A percentile compares a stretch with the other conserved stretches of the same genome.
Conservation (phyloP, 176 grass and related monocot species). For the Carex myosuroides region DNA sequence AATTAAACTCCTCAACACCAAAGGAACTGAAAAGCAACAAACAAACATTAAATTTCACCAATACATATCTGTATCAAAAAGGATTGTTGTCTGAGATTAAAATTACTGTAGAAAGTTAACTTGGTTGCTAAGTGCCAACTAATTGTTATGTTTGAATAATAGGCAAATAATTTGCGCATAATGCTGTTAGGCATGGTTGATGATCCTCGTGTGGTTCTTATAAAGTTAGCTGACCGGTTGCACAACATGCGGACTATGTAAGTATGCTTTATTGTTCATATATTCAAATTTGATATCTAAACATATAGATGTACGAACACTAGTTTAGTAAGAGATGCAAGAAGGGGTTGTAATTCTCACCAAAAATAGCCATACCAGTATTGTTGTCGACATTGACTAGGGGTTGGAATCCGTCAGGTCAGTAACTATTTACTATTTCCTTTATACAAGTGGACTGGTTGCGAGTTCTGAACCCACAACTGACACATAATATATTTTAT, state of each 20-base stretch:
- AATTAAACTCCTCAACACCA: not conserved
- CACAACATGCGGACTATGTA: slow-evolving; percentile 99
- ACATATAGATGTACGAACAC: not conserved
- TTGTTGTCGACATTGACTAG: not conserved
- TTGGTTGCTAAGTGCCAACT: not conserved
- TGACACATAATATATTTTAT: not conserved
- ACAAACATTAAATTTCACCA: not conserved
- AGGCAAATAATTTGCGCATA: slow-evolving; percentile 94
- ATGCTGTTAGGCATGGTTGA: slow-evolving; percentile 99
- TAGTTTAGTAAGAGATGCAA: slow-evolving; percentile 1
- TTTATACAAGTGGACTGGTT: not conserved
- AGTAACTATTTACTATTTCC: not conserved
- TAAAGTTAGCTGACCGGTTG: slow-evolving; percentile 91
- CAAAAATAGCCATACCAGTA: not conserved
- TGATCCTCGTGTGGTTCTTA: slow-evolving; percentile 95
- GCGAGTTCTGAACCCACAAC: not conserved
- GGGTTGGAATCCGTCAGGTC: not conserved
- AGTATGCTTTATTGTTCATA: slow-evolving; percentile 11
- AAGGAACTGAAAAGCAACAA: not conserved
- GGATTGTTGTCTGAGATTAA: not conserved
- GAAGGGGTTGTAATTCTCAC: not conserved
- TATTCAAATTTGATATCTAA: slow-evolving; percentile 10
- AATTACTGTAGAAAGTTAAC: not conserved
- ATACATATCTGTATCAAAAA: too few species aligned
- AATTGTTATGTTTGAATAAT: slow-evolving; percentile 8